Evolutionary conservation across 2,329 filamentous ascomycete genomes (phyloP), one percentile per base, ranked within the genome.

Genomic region (Cryoendolithus antarcticus): DNA sequence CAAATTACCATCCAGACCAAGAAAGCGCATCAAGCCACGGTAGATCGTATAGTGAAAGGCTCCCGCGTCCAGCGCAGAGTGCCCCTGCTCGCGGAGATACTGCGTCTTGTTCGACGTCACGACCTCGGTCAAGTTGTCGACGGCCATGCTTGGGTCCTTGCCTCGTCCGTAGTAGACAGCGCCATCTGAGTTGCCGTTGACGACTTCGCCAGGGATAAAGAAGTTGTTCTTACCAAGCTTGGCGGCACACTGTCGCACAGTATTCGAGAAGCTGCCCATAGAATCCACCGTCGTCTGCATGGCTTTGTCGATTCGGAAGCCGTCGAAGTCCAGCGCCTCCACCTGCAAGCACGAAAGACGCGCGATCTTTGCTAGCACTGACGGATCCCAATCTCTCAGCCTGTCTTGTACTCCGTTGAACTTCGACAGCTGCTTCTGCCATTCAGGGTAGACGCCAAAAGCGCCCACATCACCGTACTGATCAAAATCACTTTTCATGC

Each of bases 351-450:
- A 81, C 2, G 74, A 77, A 48, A 79, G 75, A 32, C 69, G 69
- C 44, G 71, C 67, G 39, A 80, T 60, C 48, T 73, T 74, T 34
- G 69, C 63, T 28, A 69, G 61, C 0, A 80, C 75, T 9, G 68
- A 67, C 3, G 72, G 70, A 21, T 68, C 50, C 77, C 77, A 81
- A 48, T 79, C 75, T 35, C 77, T 68, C 3, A 81, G 62, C 50
- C 77, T 74, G 55, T 81, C 77, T 57, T 81, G 77, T 1, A 80
- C 76, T 30, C 71, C 75, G 32, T 75, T 74, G 56, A 80, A 81
- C 48, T 80, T 80, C 11, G 74, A 69, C 31, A 80, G 63, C 52
- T 80, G 72, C 52, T 73, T 71, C 48, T 77, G 62, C 70, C 72
- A 80, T 50, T 78, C 73, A 0, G 73, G 70, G 42, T 70, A 77